Conservation (phyloP, 805 yeast species). For the Yarrowia porcina region DNA sequence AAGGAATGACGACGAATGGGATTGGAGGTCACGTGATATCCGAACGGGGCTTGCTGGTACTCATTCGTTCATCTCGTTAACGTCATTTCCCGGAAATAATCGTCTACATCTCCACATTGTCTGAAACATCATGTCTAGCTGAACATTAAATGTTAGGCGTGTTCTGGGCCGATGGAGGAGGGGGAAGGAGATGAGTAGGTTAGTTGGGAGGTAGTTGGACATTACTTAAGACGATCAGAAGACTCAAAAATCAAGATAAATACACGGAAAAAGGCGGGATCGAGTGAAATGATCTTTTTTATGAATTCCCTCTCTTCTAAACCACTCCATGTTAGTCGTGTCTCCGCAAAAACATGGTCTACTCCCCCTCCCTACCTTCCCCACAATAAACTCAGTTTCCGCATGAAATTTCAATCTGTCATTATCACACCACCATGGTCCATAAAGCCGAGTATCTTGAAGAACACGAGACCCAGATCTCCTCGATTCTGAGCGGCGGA, state of each 20-base stretch:
- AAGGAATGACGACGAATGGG: too few relatives aligned
- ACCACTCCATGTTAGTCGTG: too few relatives aligned
- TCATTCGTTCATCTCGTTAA: not conserved
- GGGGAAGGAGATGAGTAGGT: too few relatives aligned
- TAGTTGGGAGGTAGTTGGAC: too few relatives aligned
- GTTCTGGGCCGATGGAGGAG: not conserved
- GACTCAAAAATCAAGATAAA: too few relatives aligned
- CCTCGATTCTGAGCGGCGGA: slow-evolving; percentile 87
- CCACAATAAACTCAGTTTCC: slow-evolving; percentile 17
- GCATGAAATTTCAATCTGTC: slow-evolving; percentile 19
- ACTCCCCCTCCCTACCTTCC: not conserved
- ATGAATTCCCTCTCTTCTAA: too few relatives aligned
- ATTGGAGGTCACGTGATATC: too few relatives aligned
- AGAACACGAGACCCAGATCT: slow-evolving; percentile 54
- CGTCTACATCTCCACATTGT: not conserved
- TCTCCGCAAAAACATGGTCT: too few relatives aligned
- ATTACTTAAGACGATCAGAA: too few relatives aligned
- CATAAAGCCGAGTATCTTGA: slow-evolving; percentile 67
- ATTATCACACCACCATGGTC: slow-evolving; percentile 19
- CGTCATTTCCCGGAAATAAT: not conserved
- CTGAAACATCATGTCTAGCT: not conserved
- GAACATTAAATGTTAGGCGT: not conserved
- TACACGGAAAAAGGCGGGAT: too few relatives aligned
- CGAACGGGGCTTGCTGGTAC: too few relatives aligned
- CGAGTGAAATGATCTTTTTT: too few relatives aligned